Base-by-base conservation (phyloP, 176 grass and related monocot species). In the Oryza nivara region DNA sequence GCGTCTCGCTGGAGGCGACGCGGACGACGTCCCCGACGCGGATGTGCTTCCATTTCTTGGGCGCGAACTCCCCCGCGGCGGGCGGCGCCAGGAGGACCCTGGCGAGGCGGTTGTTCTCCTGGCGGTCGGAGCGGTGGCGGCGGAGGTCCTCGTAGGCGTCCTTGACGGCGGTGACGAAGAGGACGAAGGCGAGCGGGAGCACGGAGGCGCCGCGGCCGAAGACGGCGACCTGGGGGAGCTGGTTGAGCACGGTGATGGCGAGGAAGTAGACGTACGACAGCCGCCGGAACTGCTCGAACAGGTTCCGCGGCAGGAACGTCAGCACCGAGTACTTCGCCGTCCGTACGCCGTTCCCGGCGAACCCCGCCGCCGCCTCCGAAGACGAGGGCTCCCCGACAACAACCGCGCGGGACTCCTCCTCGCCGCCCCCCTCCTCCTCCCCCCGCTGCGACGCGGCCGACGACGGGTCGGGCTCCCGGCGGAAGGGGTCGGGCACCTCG, bases 181-280 rank as follows among this genome's bases (percentile, higher is more conserved):
- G 91, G 12, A 97, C 95, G 74, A 91, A 88, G 26, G 88, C 92
- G 19, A 97, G 92, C 7, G 95, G 95, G 17, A 97, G 83, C 23
- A 94, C 70, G 58, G 92, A 91, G 11, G 88, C 85, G 4, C 85
- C 88, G 43, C 92, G 92, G 45, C 95, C 92, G 72, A 91, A 97
- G 41, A 94, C 90, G 19, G 90, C 87, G 4, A 94, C 90, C 83
- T 94, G 86, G 19, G 95, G 92, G 11, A 97, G 82, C 84, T 97
- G 95, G 90, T 97, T 97, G 74, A 97, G 88, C 82, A 94, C 78
- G 11, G 92, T 93, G 91, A 94, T 90, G 78, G 71, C 81, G 47
- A 97, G 90, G 86, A 97, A 97, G 90, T 97, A 97, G 36, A 97
- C 82, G 80, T 97, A 97, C 25, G 95, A 93, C 7, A 92, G 85